Evolutionary conservation across 2,329 filamentous ascomycete genomes (phyloP).

Genomic region (Raffaelea ambrosiae): DNA sequence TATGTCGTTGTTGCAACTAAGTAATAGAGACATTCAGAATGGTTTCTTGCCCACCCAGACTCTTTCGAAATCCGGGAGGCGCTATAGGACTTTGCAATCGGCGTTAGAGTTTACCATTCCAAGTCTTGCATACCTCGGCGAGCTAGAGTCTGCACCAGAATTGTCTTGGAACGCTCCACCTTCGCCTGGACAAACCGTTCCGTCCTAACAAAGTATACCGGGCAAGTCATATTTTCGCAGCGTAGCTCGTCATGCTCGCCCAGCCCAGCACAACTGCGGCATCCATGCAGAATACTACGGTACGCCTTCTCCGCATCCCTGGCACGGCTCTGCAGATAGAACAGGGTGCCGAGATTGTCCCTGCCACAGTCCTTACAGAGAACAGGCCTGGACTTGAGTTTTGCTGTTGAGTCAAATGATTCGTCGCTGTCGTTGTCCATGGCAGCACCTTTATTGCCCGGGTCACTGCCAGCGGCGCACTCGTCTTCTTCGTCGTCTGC

Average conservation of each 20-base stretch:
- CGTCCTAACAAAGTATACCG: conserved; percentile 75
- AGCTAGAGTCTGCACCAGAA: conserved; percentile 24
- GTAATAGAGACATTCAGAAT: too few relatives aligned
- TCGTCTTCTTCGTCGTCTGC: too few relatives aligned
- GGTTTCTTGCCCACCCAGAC: too few relatives aligned
- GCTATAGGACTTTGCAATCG: too few relatives aligned
- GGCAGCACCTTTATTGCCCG: conserved; percentile 8
- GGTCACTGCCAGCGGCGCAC: too few relatives aligned
- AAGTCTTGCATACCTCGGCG: conserved; percentile 20
- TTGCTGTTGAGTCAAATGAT: too few relatives aligned
- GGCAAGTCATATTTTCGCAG: conserved; percentile 88
- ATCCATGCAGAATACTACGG: conserved; percentile 59
- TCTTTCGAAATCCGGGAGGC: too few relatives aligned
- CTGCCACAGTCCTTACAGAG: conserved; percentile 47
- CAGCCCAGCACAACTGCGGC: conserved; percentile 69
- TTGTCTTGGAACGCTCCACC: conserved; percentile 28
- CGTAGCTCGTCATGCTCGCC: conserved; percentile 67
- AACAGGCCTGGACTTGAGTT: neutral
- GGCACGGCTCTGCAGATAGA: conserved; percentile 55
- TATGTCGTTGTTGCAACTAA: too few relatives aligned
- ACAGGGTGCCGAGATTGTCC: conserved; percentile 50
- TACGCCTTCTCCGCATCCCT: conserved; percentile 55
- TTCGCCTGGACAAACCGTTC: conserved; percentile 47
- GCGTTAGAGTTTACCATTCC: conserved; percentile 25
- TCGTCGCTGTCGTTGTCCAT: conserved; percentile 26